Base-by-base conservation (phyloP, 768 basidiomycete species). In the Dentipellis fragilis region DNA sequence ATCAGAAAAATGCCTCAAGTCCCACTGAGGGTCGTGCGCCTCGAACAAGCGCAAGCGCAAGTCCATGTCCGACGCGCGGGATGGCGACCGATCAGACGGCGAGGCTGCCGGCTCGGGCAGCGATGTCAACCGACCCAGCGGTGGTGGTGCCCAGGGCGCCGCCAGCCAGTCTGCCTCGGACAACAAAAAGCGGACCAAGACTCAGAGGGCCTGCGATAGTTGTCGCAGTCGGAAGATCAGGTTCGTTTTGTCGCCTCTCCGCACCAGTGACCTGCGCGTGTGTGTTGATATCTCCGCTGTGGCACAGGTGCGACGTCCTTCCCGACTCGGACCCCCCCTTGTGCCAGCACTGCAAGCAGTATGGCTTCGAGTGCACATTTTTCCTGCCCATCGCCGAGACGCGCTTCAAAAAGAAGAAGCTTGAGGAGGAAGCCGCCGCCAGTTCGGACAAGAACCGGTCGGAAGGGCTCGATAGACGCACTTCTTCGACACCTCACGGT, bases 321-420 rank as follows among this genome's bases (percentile, higher is more conserved):
- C 38, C 78, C 0, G 89, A 93, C 63, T 68, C 79, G 50, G 87
- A 91, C 2, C 87, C 89, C 0, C 84, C 88, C 16, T 65, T 88
- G 50, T 97, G 93, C 66, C 88, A 93, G 63, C 94, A 97, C 68
- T 98, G 95, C 79, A 89, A 91, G 65, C 90, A 93, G 66, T 92
- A 93, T 64, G 80, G 81, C 46, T 90, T 93, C 62, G 92, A 95
- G 60, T 96, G 95, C 68, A 96, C 94, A 5, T 96, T 94, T 72
- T 95, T 96, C 76, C 82, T 98, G 11, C 96, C 96, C 40, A 99
- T 99, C 63, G 92, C 95, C 10, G 96, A 98, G 70, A 99, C 96
- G 0, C 85, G 96, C 17, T 99, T 97, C 79, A 97, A 97, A 74
- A 96, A 96, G 76, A 93, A 93, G 73, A 87, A 88, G 62, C 56